phyloP scores from a whole-genome alignment of 2,329 filamentous ascomycete genomes.

The Akanthomyces muscarius region DNA sequence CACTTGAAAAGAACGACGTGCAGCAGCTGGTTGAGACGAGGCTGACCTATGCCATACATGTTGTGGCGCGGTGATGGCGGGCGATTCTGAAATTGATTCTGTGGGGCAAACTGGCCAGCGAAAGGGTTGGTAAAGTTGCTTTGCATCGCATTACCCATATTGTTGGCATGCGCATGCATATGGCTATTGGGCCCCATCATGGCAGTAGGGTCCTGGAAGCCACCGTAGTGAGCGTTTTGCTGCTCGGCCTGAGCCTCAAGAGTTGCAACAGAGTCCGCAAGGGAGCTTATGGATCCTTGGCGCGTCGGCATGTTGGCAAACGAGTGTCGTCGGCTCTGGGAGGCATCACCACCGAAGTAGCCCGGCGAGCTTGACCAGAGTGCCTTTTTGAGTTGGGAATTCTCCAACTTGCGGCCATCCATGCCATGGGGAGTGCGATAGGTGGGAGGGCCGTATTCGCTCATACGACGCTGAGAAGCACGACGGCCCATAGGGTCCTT shows the following conservation, averaged over 20 bases:
- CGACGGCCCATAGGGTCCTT: slow-evolving; percentile 46
- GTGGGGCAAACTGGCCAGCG: slow-evolving; percentile 43
- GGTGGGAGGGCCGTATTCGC: slow-evolving; percentile 47
- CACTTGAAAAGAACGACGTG: slow-evolving; percentile 97
- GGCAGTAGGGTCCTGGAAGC: slow-evolving; percentile 35
- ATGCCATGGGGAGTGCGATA: slow-evolving; percentile 47
- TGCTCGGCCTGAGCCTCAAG: slow-evolving; percentile 46
- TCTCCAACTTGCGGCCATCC: slow-evolving; percentile 61
- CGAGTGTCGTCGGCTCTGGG: slow-evolving; percentile 75
- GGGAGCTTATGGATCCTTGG: slow-evolving; percentile 59
- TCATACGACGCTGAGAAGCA: slow-evolving; percentile 50
- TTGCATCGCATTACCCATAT: slow-evolving; percentile 26
- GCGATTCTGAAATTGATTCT: slow-evolving; percentile 44
- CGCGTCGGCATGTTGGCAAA: slow-evolving; percentile 67
- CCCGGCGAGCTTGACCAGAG: slow-evolving; percentile 70
- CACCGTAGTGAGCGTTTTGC: slow-evolving; percentile 38
- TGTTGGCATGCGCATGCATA: slow-evolving; percentile 1
- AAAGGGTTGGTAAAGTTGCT: slow-evolving; percentile 36
- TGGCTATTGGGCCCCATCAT: slow-evolving; percentile 25
- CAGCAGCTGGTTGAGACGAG: slow-evolving; percentile 64
- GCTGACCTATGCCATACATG: slow-evolving; percentile 58
- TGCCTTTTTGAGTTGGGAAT: slow-evolving; percentile 55
- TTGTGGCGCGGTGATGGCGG: slow-evolving; percentile 58
- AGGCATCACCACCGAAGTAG: slow-evolving; percentile 60
- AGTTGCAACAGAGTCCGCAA: slow-evolving; percentile 47